Evolutionary conservation across 441 rosid genomes (phyloP), one percentile per base, ranked within the genome.

Genomic region (Arabidopsis lyrata): DNA sequence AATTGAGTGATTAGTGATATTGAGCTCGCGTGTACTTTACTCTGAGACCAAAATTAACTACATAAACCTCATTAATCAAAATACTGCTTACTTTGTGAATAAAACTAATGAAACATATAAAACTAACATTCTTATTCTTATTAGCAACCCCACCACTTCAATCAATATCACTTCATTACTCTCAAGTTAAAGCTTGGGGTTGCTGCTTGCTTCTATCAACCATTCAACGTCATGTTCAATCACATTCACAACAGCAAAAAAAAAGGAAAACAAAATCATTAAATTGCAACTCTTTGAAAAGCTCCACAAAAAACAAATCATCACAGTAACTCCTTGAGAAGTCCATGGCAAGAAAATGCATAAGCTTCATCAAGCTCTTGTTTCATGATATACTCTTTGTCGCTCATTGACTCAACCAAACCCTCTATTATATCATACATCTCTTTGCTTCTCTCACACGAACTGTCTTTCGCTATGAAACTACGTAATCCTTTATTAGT

Each of bases 341-440:
- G 11, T 34, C 13, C 10, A 45, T 45, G 50, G 50, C 50, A 45
- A 15, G 22, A 18, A 8, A 48, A 18, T 48, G 53, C 10, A 29
- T 18, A 48, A 56, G 54, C 83, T 75, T 80, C 80, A 42, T 74
- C 76, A 57, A 73, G 35, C 65, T 80, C 74, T 70, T 73, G 80
- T 61, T 56, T 76, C 73, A 62, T 48, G 58, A 69, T 39, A 72
- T 71, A 77, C 20, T 78, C 82, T 82, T 82, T 85, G 56, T 83
- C 79, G 49, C 82, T 80, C 80, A 81, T 81, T 67, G 82, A 73
- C 72, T 82, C 80, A 77, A 84, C 73, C 70, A 86, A 73, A 41
- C 81, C 82, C 64, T 83, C 84, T 70, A 81, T 76, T 13, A 76
- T 32, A 24, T 22, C 52, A 47, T 73, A 72, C 50, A 85, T 86